Percentiles rank a stretch among this genome's conserved stretches.
These are phyloP conservation scores for Yamadazyma paraphyllophila DNA, from an alignment of 805 yeast species.

Conservation along the genomic window DNA sequence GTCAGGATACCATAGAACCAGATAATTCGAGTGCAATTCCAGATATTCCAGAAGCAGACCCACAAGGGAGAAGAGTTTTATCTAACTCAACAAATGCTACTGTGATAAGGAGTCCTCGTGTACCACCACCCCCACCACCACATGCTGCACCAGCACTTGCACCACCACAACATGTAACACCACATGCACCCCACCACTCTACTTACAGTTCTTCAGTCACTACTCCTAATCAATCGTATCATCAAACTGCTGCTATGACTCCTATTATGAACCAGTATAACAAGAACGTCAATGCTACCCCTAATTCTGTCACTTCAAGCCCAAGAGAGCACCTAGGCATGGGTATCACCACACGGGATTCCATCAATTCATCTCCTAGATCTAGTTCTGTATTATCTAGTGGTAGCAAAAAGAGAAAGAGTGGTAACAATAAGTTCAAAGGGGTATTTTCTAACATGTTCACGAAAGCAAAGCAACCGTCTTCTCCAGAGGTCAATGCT, in stretches of 20 bases:
- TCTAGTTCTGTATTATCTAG: slow-evolving; percentile 9
- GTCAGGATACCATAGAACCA: slow-evolving; percentile 6
- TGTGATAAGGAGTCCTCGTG: slow-evolving; percentile 18
- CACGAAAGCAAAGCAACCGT: slow-evolving; percentile 26
- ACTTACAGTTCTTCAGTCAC: slow-evolving; percentile 11
- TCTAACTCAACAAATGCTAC: slow-evolving; percentile 21
- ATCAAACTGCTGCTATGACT: slow-evolving; percentile 29
- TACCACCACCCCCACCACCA: slow-evolving; percentile 17
- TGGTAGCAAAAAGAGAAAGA: slow-evolving; percentile 35
- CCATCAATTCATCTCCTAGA: slow-evolving; percentile 18
- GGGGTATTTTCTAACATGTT: slow-evolving; percentile 59
- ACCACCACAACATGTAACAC: neutral
- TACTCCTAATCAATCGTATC: slow-evolving; percentile 18
- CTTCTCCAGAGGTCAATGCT: slow-evolving; percentile 10
- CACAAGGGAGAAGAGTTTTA: slow-evolving; percentile 13
- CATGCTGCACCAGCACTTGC: slow-evolving; percentile 8
- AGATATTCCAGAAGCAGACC: neutral
- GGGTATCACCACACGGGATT: slow-evolving; percentile 14
- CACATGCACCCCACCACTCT: slow-evolving; percentile 9
- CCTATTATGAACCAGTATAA: slow-evolving; percentile 24
- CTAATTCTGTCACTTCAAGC: slow-evolving; percentile 17
- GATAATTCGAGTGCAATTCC: neutral
- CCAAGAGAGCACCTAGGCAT: slow-evolving; percentile 26
- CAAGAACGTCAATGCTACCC: slow-evolving; percentile 10
- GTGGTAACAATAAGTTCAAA: slow-evolving; percentile 45